These are phyloP conservation scores for Secale cereale DNA, from an alignment of 176 grass and related monocot species.

Conservation along the genomic window DNA sequence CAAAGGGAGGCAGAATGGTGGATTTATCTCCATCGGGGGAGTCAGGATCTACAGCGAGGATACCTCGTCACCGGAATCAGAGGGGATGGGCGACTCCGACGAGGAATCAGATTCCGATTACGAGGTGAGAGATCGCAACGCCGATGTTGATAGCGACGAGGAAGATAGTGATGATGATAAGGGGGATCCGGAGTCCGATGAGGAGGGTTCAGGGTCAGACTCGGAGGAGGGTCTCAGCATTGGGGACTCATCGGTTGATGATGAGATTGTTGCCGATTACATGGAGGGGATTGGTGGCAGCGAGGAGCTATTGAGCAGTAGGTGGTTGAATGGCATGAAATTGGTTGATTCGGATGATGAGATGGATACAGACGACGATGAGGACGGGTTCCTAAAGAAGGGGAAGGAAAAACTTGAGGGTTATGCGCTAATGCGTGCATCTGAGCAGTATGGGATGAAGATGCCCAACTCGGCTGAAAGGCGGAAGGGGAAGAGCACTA, in stretches of 20 bases:
- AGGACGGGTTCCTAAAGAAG: constrained; percentile 53
- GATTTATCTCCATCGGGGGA: constrained; percentile 73
- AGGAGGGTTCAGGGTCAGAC: constrained; percentile 12
- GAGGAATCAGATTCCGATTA: constrained; percentile 33
- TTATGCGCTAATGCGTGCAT: constrained; percentile 60
- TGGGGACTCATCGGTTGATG: constrained; percentile 49
- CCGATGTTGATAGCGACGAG: constrained; percentile 8
- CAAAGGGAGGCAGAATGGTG: constrained; percentile 33
- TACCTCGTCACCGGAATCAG: constrained; percentile 58
- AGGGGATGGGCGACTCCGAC: constrained; percentile 34
- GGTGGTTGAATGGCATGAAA: constrained; percentile 44
- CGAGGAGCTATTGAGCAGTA: constrained; percentile 47
- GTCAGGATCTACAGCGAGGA: constrained; percentile 81
- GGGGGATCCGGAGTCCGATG: constrained; percentile 5
- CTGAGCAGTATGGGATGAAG: constrained; percentile 79
- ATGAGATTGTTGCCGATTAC: constrained; percentile 76
- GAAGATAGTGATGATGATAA: constrained; percentile 34
- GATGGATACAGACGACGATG: constrained; percentile 49
- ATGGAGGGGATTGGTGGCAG: constrained; percentile 68
- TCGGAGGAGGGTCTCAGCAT: constrained; percentile 40
- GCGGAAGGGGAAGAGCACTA: constrained; percentile 34
- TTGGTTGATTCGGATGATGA: constrained; percentile 43
- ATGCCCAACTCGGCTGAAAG: constrained; percentile 25
- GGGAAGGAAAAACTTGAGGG: constrained; percentile 50
- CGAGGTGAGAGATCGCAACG: constrained; percentile 22